Evolutionary conservation across 2,329 filamentous ascomycete genomes (phyloP), one percentile per base, ranked within the genome.

Genomic region (Fusarium phyllophilum): DNA sequence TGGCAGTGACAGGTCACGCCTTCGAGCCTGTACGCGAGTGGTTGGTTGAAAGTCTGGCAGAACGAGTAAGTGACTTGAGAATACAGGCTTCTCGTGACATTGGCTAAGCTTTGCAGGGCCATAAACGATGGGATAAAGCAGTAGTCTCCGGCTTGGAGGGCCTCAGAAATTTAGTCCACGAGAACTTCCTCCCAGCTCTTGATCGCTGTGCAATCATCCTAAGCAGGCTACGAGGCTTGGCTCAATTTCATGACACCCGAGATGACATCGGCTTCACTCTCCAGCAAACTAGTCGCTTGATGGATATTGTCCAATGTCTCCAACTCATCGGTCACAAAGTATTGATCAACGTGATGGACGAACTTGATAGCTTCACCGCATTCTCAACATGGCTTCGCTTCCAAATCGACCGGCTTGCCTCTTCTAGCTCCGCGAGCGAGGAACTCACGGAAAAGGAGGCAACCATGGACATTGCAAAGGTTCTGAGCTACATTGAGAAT

Each of bases 111-210:
- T 3, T 24, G 26, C 57, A 96, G 92, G 95, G 95, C 1, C 94
- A 97, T 77, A 98, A 97, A 82, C 88, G 96, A 55, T 99, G 96
- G 96, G 95, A 98, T 72, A 97, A 96, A 78, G 92, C 93, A 11
- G 93, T 97, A 5, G 88, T 89, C 4, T 90, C 90, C 8, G 94
- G 95, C 2, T 91, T 98, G 26, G 91, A 94, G 68, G 92, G 90
- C 61, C 87, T 98, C 15, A 90, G 94, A 56, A 89, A 90, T 59
- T 86, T 98, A 18, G 86, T 95, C 1, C 95, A 97, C 78, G 92
- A 97, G 79, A 95, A 97, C 80, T 90, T 98, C 58, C 87, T 98
- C 6, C 96, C 96, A 0, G 94, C 94, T 1, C 86, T 98, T 5
- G 95, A 98, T 76, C 91, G 96, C 59, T 93, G 93, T 75, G 89